Conservation (phyloP, 2,329 filamentous ascomycete genomes). For the Septoria linicola region DNA sequence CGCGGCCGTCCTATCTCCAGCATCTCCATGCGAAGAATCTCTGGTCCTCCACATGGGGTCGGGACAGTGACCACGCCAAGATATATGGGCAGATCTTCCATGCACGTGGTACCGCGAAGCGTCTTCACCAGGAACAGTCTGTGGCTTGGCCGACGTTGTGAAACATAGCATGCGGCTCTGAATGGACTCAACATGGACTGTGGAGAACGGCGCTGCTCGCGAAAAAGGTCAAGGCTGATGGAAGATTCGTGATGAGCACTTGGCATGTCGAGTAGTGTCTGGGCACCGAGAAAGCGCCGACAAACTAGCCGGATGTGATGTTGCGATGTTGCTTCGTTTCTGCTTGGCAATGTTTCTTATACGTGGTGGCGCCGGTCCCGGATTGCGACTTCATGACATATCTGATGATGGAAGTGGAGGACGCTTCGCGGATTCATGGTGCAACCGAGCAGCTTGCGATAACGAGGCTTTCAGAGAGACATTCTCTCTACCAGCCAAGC, state of each 20-base stretch:
- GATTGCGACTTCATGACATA: too few species aligned
- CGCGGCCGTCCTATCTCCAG: background rate
- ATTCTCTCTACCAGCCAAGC: too few species aligned
- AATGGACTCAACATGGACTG: conserved; percentile 5
- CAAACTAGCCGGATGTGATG: background rate
- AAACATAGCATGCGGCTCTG: conserved; percentile 7
- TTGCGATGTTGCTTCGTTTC: background rate
- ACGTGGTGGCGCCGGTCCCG: too few species aligned
- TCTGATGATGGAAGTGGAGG: too few species aligned
- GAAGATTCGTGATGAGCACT: conserved; percentile 14
- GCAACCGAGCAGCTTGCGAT: too few species aligned
- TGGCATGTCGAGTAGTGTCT: conserved; percentile 16
- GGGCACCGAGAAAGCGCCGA: conserved; percentile 14
- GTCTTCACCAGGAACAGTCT: background rate
- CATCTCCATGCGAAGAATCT: background rate
- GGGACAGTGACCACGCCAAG: conserved; percentile 1
- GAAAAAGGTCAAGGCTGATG: conserved; percentile 18
- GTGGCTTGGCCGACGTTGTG: conserved; percentile 8
- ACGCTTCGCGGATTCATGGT: too few species aligned
- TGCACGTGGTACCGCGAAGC: conserved; percentile 5
- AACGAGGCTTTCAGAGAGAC: too few species aligned
- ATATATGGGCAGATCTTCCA: background rate
- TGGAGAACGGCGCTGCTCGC: conserved; percentile 11
- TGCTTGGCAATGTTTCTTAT: background rate
- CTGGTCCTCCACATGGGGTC: conserved; percentile 11